Conservation (phyloP, 352 stramenopile species). For the Peronospora tabacina region DNA sequence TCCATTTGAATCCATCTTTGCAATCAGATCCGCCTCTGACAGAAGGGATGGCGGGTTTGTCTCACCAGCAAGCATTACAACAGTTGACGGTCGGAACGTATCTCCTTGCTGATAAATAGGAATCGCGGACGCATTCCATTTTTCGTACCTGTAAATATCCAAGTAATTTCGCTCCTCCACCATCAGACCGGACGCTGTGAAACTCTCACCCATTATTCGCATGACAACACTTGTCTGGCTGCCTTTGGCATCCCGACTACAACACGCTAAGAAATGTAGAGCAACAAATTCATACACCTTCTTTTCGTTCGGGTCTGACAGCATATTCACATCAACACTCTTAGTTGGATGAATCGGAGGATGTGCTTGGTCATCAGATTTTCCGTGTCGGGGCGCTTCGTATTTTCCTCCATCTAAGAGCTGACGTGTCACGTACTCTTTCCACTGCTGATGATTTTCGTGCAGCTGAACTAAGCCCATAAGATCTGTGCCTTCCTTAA, state of each 20-base stretch:
- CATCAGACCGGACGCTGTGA: conserved; percentile 85
- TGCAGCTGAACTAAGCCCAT: conserved; percentile 69
- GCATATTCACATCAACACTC: conserved; percentile 63
- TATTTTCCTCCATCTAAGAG: conserved; percentile 61
- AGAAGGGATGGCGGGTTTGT: conserved; percentile 85
- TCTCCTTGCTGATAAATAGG: conserved; percentile 78
- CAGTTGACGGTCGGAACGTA: conserved; percentile 56
- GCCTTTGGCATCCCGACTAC: conserved; percentile 90
- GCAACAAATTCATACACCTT: conserved; percentile 97
- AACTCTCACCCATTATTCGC: conserved; percentile 81
- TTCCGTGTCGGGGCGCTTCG: conserved; percentile 82
- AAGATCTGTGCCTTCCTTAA: conserved; percentile 92
- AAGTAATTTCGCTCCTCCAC: conserved; percentile 91
- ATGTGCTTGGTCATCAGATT: conserved; percentile 95
- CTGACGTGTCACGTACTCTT: conserved; percentile 59
- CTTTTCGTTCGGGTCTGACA: conserved; percentile 82
- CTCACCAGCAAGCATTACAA: conserved; percentile 62
- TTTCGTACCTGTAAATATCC: conserved; percentile 93
- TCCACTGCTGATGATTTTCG: conserved; percentile 62
- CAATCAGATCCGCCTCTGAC: conserved; percentile 90
- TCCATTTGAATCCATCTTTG: conserved; percentile 91
- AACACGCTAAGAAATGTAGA: conserved; percentile 98
- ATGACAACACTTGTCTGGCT: conserved; percentile 87
- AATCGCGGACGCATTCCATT: conserved; percentile 84
- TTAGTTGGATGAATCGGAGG: conserved; percentile 99